phyloP scores from a whole-genome alignment of 805 yeast species.

The Kazachstania psychrophila region DNA sequence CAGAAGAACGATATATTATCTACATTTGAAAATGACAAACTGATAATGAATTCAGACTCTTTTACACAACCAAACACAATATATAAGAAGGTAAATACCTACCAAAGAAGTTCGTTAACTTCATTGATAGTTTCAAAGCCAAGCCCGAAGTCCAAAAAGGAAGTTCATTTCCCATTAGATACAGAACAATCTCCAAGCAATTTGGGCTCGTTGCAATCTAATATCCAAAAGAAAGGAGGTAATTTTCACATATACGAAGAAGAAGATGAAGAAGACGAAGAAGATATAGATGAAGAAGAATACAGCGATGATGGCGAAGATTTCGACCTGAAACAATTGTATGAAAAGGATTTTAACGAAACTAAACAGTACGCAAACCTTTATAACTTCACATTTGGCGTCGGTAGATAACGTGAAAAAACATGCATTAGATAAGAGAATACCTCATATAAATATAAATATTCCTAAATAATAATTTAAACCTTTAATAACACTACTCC shows the following conservation, averaged over 20 bases:
- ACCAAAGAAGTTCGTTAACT: too few relatives aligned
- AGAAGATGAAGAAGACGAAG: not conserved
- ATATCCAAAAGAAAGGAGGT: not conserved
- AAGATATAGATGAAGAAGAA: not conserved
- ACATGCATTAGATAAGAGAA: too few relatives aligned
- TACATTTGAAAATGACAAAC: slow-evolving; percentile 19
- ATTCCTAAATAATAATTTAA: too few relatives aligned
- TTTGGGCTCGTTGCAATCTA: not conserved
- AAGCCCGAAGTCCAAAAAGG: too few relatives aligned
- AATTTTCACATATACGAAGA: too few relatives aligned
- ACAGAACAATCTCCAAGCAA: slow-evolving; percentile 2
- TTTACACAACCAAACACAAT: too few relatives aligned
- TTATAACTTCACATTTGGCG: not conserved
- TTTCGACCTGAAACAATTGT: not conserved
- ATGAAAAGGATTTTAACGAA: slow-evolving; percentile 3
- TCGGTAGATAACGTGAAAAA: too few relatives aligned
- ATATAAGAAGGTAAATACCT: too few relatives aligned
- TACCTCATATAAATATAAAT: too few relatives aligned
- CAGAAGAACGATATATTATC: slow-evolving; percentile 16
- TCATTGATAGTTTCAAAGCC: too few relatives aligned
- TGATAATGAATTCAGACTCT: slow-evolving; percentile 13
- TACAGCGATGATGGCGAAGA: not conserved
- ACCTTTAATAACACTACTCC: too few relatives aligned
- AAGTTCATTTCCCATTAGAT: slow-evolving; percentile 4
- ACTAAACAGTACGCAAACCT: slow-evolving; percentile 2